Conservation (phyloP, 2,329 filamentous ascomycete species). For the Lachnellula suecica region DNA sequence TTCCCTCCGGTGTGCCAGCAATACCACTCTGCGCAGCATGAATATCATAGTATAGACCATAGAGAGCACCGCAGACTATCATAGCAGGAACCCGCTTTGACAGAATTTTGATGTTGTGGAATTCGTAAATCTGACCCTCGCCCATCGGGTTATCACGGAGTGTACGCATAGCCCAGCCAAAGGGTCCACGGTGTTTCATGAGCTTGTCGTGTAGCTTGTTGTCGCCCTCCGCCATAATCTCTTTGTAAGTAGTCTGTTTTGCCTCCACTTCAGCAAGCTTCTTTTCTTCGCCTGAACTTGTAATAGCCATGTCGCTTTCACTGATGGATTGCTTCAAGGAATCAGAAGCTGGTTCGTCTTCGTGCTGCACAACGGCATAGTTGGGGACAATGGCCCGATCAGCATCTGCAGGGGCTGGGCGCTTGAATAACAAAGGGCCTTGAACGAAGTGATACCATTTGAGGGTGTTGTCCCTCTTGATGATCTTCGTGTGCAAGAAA, state of each 20-base stretch:
- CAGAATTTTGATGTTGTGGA: slow-evolving; percentile 64
- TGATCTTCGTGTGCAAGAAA: slow-evolving; percentile 63
- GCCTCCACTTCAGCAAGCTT: slow-evolving; percentile 46
- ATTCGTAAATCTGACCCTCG: slow-evolving; percentile 71
- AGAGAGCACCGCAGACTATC: slow-evolving; percentile 62
- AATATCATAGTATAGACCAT: slow-evolving; percentile 81
- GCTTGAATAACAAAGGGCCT: slow-evolving; percentile 64
- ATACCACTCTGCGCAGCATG: slow-evolving; percentile 73
- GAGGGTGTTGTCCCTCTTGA: slow-evolving; percentile 66
- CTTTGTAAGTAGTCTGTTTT: slow-evolving; percentile 58
- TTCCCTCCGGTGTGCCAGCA: slow-evolving; percentile 69
- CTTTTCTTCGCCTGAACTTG: slow-evolving; percentile 41
- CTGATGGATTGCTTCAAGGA: slow-evolving; percentile 27
- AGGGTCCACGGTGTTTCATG: slow-evolving; percentile 58
- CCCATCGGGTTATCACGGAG: slow-evolving; percentile 74
- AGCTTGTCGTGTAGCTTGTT: slow-evolving; percentile 63
- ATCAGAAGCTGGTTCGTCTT: slow-evolving; percentile 40
- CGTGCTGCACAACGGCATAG: slow-evolving; percentile 74
- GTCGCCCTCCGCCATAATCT: slow-evolving; percentile 57
- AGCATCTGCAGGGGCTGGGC: slow-evolving; percentile 51
- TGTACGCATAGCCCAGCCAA: slow-evolving; percentile 82
- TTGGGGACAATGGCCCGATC: slow-evolving; percentile 63
- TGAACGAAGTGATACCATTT: slow-evolving; percentile 61
- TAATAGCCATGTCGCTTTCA: slow-evolving; percentile 18
- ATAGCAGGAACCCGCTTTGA: slow-evolving; percentile 68